Evolutionary conservation across 1,139 yeast genomes (phyloP).

Genomic region (Hanseniaspora uvarum): DNA sequence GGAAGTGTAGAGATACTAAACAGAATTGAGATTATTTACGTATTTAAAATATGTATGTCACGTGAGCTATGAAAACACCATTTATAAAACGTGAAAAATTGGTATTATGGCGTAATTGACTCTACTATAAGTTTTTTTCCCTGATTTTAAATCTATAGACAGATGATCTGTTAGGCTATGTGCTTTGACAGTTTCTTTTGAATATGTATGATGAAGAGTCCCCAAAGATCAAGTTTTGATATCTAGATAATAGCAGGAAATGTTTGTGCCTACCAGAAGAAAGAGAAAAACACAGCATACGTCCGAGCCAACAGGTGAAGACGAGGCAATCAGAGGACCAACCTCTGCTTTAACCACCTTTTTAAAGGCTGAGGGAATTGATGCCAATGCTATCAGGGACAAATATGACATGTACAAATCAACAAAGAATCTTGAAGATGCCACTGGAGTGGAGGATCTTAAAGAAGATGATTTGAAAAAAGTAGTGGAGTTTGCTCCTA

Average conservation of each 20-base stretch:
- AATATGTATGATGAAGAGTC: too few species aligned
- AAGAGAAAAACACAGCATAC: constrained; percentile 11
- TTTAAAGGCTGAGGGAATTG: constrained; percentile 74
- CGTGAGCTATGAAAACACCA: too few species aligned
- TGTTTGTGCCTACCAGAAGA: constrained; percentile 17
- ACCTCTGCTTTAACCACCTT: constrained; percentile 72
- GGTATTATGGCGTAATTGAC: too few species aligned
- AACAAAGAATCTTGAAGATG: constrained; percentile 22
- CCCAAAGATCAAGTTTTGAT: too few species aligned
- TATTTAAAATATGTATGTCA: background rate
- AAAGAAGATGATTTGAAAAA: constrained; percentile 17
- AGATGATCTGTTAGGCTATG: too few species aligned
- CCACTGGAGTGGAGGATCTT: constrained; percentile 21
- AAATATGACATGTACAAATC: constrained; percentile 40
- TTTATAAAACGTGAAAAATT: too few species aligned
- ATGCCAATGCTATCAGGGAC: constrained; percentile 62
- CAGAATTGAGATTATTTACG: background rate
- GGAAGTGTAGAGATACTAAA: constrained; percentile 20
- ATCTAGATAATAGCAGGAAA: background rate
- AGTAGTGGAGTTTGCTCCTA: constrained; percentile 12
- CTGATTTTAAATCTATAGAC: too few species aligned
- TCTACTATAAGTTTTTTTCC: too few species aligned
- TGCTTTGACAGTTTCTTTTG: too few species aligned
- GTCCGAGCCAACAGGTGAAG: constrained; percentile 21
- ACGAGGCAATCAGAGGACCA: constrained; percentile 55